These are phyloP conservation scores for Coemansia sp. DNA, from an alignment of 192 early-diverging fungal genomes.

Conservation along the genomic window DNA sequence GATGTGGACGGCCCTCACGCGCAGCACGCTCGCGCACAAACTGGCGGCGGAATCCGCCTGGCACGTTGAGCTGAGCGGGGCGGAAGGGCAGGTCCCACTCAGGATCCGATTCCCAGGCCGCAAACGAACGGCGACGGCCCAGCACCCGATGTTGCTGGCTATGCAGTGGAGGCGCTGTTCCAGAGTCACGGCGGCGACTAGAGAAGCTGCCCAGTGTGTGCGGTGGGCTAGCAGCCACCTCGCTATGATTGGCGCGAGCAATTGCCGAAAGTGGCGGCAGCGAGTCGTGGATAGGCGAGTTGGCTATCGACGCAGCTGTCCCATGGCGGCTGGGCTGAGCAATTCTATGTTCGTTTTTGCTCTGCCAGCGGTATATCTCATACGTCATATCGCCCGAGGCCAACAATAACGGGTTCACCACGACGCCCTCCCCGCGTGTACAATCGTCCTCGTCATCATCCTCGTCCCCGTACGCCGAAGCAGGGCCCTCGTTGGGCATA, in stretches of 20 bases:
- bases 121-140: conserved; percentile 45
- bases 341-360: conserved; percentile 56
- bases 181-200: conserved; percentile 62
- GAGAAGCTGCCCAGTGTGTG: conserved; percentile 1
- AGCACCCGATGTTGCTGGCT: conserved; percentile 35
- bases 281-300: not conserved
- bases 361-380: conserved; percentile 91
- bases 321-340: conserved; percentile 2
- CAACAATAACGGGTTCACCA: conserved; percentile 58
- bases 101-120: conserved; percentile 52
- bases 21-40: conserved; percentile 79
- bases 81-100: conserved; percentile 47
- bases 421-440: conserved; percentile 21
- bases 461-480: conserved; percentile 44
- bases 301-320: not conserved
- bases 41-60: conserved; percentile 91
- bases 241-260: conserved; percentile 14
- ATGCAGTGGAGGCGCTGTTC: conserved; percentile 32
- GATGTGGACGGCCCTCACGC: conserved; percentile 64
- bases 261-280: conserved; percentile 2
- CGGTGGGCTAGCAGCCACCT: not conserved
- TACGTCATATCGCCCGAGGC: conserved; percentile 80
- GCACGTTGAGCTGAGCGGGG: conserved; percentile 62
- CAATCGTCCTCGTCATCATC: conserved; percentile 11
- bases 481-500: conserved; percentile 35